These are phyloP conservation scores for Cicer pinnatifidum DNA, from an alignment of 306 rosid species.

Conservation along the genomic window DNA sequence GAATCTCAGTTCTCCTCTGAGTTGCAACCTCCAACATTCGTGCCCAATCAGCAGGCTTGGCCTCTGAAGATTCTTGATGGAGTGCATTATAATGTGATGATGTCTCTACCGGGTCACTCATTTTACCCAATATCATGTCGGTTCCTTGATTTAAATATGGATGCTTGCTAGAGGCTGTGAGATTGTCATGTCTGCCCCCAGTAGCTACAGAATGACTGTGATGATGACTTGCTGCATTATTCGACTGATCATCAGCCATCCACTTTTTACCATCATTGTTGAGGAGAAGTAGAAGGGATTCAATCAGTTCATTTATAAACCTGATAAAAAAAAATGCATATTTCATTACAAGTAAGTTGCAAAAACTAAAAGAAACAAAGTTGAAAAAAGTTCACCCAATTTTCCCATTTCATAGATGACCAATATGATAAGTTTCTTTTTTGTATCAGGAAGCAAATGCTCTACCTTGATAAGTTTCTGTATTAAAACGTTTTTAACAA, in stretches of 20 bases:
- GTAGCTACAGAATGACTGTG: constrained; percentile 54
- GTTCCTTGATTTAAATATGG: constrained; percentile 52
- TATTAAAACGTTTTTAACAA: constrained; percentile 8
- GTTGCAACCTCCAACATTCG: constrained; percentile 77
- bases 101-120: constrained; percentile 49
- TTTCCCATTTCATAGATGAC: constrained; percentile 18
- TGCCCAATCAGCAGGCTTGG: constrained; percentile 80
- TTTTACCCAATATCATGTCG: constrained; percentile 52
- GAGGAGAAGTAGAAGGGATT: constrained; percentile 63
- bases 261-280: constrained; percentile 54
- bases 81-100: constrained; percentile 42
- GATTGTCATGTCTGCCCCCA: constrained; percentile 44
- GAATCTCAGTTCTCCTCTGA: constrained; percentile 94
- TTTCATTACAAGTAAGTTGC: constrained; percentile 38
- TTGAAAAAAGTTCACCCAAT: background rate
- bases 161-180: constrained; percentile 48
- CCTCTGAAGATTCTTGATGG: constrained; percentile 58
- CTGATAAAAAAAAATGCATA: constrained; percentile 54
- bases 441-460: constrained; percentile 27
- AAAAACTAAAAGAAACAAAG: constrained; percentile 15
- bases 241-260: constrained; percentile 50
- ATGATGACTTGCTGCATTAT: constrained; percentile 51
- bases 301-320: constrained; percentile 85
- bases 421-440: constrained; percentile 12
- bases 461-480: background rate